phyloP scores from a whole-genome alignment of 768 basidiomycete species.

The Boletus huronensis region DNA sequence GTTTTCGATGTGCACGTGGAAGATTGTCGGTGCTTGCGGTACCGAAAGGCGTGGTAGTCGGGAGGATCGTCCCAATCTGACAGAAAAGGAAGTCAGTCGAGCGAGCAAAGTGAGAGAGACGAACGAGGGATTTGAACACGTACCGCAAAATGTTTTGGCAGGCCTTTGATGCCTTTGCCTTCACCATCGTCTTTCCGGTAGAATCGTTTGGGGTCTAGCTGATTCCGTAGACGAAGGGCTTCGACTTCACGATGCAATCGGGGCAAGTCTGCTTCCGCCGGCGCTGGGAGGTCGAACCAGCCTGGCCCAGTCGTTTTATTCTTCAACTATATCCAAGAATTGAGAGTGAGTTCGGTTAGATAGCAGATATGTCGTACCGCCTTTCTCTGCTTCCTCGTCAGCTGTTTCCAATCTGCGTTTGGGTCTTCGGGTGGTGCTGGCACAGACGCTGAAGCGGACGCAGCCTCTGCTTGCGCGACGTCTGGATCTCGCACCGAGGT shows the following conservation, averaged over 20 bases:
- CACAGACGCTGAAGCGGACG: constrained; percentile 43
- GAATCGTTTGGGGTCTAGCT: constrained; percentile 90
- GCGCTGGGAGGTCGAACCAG: constrained; percentile 90
- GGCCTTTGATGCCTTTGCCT: constrained; percentile 76
- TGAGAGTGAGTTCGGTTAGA: neutral
- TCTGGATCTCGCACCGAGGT: constrained; percentile 59
- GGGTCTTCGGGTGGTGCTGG: constrained; percentile 65
- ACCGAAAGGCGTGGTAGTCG: constrained; percentile 70
- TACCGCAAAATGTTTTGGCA: constrained; percentile 91
- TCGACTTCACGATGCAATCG: constrained; percentile 82
- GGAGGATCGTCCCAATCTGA: constrained; percentile 78
- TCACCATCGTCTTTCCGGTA: constrained; percentile 86
- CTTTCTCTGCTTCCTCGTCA: constrained; percentile 72
- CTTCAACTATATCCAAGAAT: constrained; percentile 45
- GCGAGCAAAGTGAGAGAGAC: neutral
- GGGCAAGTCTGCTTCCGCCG: constrained; percentile 74
- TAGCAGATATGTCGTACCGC: constrained; percentile 43
- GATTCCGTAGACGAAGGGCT: constrained; percentile 79
- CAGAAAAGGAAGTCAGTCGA: constrained; percentile 7
- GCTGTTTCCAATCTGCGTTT: constrained; percentile 57
- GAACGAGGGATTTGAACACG: constrained; percentile 24
- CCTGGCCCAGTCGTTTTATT: constrained; percentile 70
- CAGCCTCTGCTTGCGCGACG: constrained; percentile 48
- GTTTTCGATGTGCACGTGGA: constrained; percentile 63
- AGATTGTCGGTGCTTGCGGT: constrained; percentile 68